phyloP scores from a whole-genome alignment of 805 yeast species.

The Candida schatavii region DNA sequence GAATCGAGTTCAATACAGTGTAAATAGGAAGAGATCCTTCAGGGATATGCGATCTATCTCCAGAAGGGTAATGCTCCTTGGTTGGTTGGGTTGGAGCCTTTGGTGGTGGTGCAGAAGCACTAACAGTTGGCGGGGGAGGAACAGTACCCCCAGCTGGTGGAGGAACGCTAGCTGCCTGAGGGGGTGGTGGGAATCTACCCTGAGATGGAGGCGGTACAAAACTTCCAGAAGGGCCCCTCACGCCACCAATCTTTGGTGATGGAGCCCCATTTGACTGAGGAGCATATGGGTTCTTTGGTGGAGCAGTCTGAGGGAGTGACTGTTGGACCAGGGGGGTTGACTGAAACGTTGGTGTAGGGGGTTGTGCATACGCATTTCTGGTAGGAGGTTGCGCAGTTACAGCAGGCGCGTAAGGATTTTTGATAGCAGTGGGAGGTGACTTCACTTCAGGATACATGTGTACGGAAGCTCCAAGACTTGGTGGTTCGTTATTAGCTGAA shows the following conservation, averaged over 20 bases:
- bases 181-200: conserved; percentile 12
- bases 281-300: conserved; percentile 25
- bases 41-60: conserved; percentile 70
- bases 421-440: conserved; percentile 27
- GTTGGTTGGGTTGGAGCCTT: conserved; percentile 20
- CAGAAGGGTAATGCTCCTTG: conserved; percentile 46
- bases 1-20: conserved; percentile 50
- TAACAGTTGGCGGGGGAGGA: conserved; percentile 27
- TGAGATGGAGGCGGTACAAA: conserved; percentile 4
- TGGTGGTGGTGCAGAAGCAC: conserved; percentile 23
- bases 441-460: conserved; percentile 16
- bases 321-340: conserved; percentile 2
- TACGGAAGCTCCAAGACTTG: conserved; percentile 10
- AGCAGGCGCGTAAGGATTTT: conserved; percentile 27
- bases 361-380: conserved; percentile 23
- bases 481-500: conserved; percentile 6
- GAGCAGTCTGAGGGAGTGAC: conserved; percentile 9
- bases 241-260: conserved; percentile 14
- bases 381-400: conserved; percentile 14
- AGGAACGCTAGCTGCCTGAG: not conserved
- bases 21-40: conserved; percentile 56
- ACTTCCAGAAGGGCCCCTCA: conserved; percentile 11
- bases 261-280: conserved; percentile 14
- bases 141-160: conserved; percentile 13
- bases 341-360: conserved; percentile 13